These are phyloP conservation scores for Solanum raphanifolium DNA, from an alignment of 257 asterid genomes.

Conservation along the genomic window DNA sequence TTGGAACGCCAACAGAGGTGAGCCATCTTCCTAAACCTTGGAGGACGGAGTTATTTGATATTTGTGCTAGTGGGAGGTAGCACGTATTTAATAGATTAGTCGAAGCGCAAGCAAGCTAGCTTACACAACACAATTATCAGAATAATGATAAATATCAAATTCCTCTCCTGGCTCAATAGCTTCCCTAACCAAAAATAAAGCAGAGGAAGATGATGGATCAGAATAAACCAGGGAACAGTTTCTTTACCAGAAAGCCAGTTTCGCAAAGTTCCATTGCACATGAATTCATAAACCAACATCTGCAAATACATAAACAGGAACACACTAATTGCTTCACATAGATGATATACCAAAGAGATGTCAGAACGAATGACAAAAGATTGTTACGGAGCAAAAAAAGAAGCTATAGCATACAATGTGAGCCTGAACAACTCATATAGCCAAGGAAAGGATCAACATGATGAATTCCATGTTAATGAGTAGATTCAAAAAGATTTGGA, in stretches of 20 bases:
- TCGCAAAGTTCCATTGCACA: conserved; percentile 75
- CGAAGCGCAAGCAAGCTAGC: background rate
- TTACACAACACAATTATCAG: background rate
- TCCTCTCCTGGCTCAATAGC: background rate
- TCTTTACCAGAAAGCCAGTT: conserved; percentile 65
- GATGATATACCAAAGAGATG: background rate
- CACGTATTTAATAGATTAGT: background rate
- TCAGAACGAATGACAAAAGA: background rate
- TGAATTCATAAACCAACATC: conserved; percentile 84
- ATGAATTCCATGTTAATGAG: background rate
- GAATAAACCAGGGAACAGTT: background rate
- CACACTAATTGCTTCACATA: background rate
- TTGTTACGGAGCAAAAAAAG: background rate
- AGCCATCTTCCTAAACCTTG: background rate
- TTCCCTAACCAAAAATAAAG: background rate
- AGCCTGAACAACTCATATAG: background rate
- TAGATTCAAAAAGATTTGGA: background rate
- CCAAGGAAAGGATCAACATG: background rate
- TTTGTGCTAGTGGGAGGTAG: background rate
- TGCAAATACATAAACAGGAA: conserved; percentile 18
- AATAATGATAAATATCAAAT: background rate
- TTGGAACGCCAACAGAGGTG: background rate
- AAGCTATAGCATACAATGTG: background rate
- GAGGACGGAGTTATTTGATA: background rate
- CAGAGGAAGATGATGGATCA: background rate